Evolutionary conservation across 1,284 basidiomycete genomes (phyloP).

Genomic region (Stygiomarasmius scandens): DNA sequence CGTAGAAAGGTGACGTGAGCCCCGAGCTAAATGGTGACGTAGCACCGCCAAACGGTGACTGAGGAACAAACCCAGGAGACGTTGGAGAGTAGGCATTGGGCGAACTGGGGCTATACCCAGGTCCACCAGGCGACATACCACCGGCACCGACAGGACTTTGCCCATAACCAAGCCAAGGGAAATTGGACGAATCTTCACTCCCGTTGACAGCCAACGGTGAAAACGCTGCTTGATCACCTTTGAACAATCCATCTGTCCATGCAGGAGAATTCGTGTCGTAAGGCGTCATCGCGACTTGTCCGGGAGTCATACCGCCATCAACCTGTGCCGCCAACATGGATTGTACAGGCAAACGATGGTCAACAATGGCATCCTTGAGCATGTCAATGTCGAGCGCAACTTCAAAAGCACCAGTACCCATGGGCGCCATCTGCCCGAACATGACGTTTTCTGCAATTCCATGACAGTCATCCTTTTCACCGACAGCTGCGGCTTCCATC

Average conservation of each 20-base stretch:
- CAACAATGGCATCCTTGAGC: conserved; percentile 98
- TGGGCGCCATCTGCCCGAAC: conserved; percentile 98
- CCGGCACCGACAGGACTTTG: conserved; percentile 80
- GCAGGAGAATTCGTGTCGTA: conserved; percentile 90
- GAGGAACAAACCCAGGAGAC: conserved; percentile 81
- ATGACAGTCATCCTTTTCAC: conserved; percentile 97
- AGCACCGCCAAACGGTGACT: conserved; percentile 79
- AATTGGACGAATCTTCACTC: conserved; percentile 78
- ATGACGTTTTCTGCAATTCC: conserved; percentile 98
- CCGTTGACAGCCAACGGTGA: conserved; percentile 91
- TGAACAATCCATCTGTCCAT: conserved; percentile 66
- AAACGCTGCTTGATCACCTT: conserved; percentile 88
- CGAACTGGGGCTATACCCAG: conserved; percentile 81
- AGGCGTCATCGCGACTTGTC: conserved; percentile 90
- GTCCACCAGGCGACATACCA: conserved; percentile 79
- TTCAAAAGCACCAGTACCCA: conserved; percentile 96
- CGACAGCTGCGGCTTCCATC: conserved; percentile 97
- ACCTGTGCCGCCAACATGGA: conserved; percentile 80
- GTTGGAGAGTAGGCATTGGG: conserved; percentile 87
- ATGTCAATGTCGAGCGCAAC: conserved; percentile 96
- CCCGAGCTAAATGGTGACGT: conserved; percentile 84
- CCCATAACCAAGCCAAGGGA: conserved; percentile 75
- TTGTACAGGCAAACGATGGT: conserved; percentile 90
- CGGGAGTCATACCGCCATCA: conserved; percentile 91
- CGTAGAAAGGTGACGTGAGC: conserved; percentile 81